These are phyloP conservation scores for Lasiodiplodia sp. DNA, from an alignment of 2,329 filamentous ascomycete genomes.

Conservation along the genomic window DNA sequence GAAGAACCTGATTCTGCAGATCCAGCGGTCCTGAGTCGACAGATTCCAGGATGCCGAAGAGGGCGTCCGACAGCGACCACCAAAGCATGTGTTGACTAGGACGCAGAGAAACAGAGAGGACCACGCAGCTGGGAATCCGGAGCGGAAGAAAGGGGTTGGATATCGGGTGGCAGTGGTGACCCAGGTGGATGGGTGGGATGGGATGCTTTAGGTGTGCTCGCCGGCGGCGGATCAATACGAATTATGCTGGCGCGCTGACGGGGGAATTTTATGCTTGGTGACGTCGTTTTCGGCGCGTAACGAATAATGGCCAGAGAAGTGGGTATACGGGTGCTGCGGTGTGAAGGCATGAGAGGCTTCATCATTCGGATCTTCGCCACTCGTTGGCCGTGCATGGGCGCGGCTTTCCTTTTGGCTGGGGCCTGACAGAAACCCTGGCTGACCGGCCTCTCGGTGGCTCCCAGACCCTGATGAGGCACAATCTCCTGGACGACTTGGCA, in stretches of 20 bases:
- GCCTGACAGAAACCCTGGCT: not conserved
- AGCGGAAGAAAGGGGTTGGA: not conserved
- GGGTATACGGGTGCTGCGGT: constrained; percentile 23
- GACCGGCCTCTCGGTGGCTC: constrained; percentile 1
- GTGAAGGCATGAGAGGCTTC: constrained; percentile 1
- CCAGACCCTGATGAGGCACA: constrained; percentile 6
- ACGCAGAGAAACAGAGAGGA: not conserved
- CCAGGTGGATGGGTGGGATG: constrained; percentile 1
- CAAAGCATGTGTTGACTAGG: not conserved
- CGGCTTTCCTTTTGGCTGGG: not conserved
- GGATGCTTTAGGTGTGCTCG: not conserved
- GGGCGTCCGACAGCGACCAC: not conserved
- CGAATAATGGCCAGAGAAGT: not conserved
- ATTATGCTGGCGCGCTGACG: not conserved
- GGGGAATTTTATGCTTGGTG: not conserved
- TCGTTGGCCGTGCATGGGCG: not conserved
- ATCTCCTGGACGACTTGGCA: not conserved
- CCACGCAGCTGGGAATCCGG: not conserved
- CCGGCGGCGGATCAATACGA: constrained; percentile 14
- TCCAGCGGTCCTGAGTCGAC: not conserved
- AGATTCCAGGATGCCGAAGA: not conserved
- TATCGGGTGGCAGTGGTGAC: not conserved
- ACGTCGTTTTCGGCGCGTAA: not conserved
- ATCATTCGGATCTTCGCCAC: constrained; percentile 26
- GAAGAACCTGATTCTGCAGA: constrained; percentile 13